Evolutionary conservation across 805 yeast genomes (phyloP).

Genomic region (Candida adriatica): DNA sequence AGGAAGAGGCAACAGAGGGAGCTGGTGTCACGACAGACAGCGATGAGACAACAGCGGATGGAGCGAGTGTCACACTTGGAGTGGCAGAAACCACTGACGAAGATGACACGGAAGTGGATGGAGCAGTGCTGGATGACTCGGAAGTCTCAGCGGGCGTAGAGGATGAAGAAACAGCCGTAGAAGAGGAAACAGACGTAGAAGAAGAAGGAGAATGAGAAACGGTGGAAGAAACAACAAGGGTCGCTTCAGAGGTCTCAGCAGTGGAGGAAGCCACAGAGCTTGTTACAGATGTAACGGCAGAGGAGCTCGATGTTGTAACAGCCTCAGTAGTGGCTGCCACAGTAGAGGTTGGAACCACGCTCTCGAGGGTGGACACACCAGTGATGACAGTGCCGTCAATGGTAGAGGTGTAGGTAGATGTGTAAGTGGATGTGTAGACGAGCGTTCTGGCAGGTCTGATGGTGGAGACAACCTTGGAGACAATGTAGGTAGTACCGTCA

Average conservation of each 20-base stretch:
- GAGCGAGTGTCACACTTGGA: constrained; percentile 1
- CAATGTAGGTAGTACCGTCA: constrained; percentile 22
- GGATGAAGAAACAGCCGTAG: neutral
- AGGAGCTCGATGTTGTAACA: constrained; percentile 5
- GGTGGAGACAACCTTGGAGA: constrained; percentile 19
- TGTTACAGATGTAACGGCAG: neutral
- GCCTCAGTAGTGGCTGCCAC: constrained; percentile 1
- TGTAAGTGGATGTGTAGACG: constrained; percentile 13
- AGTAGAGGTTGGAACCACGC: constrained; percentile 8
- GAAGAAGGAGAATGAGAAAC: constrained; percentile 5
- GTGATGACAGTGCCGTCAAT: constrained; percentile 16
- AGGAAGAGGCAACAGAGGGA: constrained; percentile 1
- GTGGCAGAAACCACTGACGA: constrained; percentile 2
- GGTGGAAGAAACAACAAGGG: neutral
- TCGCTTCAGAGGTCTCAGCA: neutral
- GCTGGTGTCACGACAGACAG: neutral
- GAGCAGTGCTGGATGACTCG: constrained; percentile 1
- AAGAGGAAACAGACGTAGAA: neutral
- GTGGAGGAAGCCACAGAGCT: too few relatives aligned
- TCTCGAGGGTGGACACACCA: constrained; percentile 7
- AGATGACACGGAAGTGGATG: constrained; percentile 2
- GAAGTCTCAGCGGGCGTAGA: neutral
- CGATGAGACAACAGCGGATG: constrained; percentile 1
- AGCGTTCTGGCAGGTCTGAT: constrained; percentile 20
- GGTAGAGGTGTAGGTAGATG: constrained; percentile 13